Percentiles rank a stretch among this genome's conserved stretches.
Conservation (phyloP, 371 early-diverging fungal genomes). For the Apophysomyces elegans region DNA sequence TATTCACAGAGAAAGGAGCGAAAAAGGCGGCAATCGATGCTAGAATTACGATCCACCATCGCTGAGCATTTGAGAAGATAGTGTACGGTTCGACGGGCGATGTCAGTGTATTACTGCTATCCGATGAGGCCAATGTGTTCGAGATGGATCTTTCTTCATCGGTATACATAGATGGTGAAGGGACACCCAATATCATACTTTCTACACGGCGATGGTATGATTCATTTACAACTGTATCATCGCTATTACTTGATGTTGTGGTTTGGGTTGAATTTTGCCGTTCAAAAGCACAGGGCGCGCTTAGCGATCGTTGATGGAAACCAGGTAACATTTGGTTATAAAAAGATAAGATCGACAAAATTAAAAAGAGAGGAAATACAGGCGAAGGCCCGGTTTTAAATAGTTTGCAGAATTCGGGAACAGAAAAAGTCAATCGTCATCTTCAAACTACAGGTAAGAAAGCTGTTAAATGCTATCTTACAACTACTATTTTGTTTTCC, state of each 20-base stretch:
- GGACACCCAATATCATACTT: background rate
- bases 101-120: background rate
- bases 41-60: conserved; percentile 24
- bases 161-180: background rate
- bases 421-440: conserved; percentile 2
- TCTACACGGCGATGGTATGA: background rate
- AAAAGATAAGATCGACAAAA: conserved; percentile 6
- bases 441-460: conserved; percentile 4
- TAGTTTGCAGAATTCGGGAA: conserved; percentile 11
- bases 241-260: background rate
- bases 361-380: background rate
- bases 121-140: background rate
- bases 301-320: conserved; percentile 2
- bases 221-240: background rate
- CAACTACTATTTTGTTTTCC: background rate
- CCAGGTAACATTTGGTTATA: background rate
- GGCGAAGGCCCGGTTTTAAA: conserved; percentile 11
- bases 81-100: conserved; percentile 15
- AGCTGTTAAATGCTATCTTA: background rate
- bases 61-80: conserved; percentile 22
- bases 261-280: background rate
- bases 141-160: background rate
- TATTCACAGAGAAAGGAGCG: conserved; percentile 32
- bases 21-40: conserved; percentile 31
- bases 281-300: conserved; percentile 5